phyloP scores from a whole-genome alignment of 1,139 yeast genomes.

The Candida frijolesensis region DNA sequence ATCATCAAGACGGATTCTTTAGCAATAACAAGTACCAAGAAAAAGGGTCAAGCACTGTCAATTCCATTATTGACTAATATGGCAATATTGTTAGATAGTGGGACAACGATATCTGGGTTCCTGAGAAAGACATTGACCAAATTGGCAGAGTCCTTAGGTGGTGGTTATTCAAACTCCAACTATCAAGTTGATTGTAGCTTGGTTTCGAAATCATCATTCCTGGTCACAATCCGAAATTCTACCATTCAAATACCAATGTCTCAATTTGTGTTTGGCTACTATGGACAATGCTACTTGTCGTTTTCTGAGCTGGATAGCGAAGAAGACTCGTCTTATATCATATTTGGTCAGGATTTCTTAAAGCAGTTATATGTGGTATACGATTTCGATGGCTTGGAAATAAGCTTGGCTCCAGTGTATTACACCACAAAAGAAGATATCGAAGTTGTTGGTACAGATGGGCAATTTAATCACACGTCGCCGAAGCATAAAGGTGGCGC shows the following conservation, averaged over 20 bases:
- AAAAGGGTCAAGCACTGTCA: background rate
- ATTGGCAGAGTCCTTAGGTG: background rate
- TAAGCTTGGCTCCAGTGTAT: background rate
- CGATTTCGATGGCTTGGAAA: conserved; percentile 2
- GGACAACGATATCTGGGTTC: background rate
- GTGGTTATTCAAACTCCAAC: background rate
- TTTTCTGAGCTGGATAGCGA: background rate
- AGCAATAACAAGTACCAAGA: background rate
- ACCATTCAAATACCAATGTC: background rate
- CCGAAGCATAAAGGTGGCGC: background rate
- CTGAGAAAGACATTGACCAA: background rate
- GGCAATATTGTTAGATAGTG: conserved; percentile 1
- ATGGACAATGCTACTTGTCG: conserved; percentile 1
- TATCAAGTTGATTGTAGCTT: conserved; percentile 1
- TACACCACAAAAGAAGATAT: conserved; percentile 7
- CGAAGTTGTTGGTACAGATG: conserved; percentile 5
- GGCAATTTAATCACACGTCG: background rate
- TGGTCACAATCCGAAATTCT: background rate
- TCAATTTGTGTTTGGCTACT: background rate
- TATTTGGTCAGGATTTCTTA: conserved; percentile 1
- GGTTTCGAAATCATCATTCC: background rate
- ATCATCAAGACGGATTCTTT: background rate
- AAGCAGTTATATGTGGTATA: background rate
- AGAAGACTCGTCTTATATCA: background rate
- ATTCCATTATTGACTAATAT: background rate